Evolutionary conservation across 2,329 filamentous ascomycete species (phyloP), one percentile per base, ranked within the genome.

Genomic region (Aureobasidium sp.): DNA sequence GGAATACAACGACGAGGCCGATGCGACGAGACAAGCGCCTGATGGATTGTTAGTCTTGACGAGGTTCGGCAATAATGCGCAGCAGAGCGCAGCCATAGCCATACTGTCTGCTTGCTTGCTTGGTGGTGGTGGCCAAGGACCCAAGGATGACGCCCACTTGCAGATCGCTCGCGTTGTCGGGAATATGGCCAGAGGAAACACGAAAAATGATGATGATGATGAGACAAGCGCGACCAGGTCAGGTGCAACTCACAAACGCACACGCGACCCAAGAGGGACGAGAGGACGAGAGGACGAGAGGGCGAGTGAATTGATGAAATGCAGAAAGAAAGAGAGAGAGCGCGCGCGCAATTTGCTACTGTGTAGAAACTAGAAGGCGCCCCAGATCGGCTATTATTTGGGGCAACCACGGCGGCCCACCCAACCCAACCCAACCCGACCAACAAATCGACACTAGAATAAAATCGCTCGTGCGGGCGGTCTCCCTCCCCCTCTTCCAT

Each of bases 271-370:
- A 41, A 17, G 48, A 51, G 48, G 30, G 48, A 21, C 30, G 48
- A 51, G 48, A 48, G 37, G 37, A 51, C 48, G 48, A 39, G 35
- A 39, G 35, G 34, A 17, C 47, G 47, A 41, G 48, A n/a, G n/a
- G n/a, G n/a, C n/a, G n/a, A n/a, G n/a, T n/a, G n/a, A n/a, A n/a
- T 51, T 40, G 48, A 51, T 51, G 16, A 39, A 49, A 34, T 49
- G 45, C 45, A 49, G 24, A 17, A 30, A 29, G 34, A 49, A 34
- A 4, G 24, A 49, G 24, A 17, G 22, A 29, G 34, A 49, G 45
- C 4, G 24, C 45, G 30, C 24, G 45, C 45, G 45, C 45, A 49
- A 49, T 41, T 51, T 51, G 48, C 48, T 51, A 16, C 37, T 17
- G 14, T 14, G 22, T 37, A 29, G 37, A 41, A 41, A 51, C 37